phyloP scores from a whole-genome alignment of 148 eudicot species.

The Cornus florida region DNA sequence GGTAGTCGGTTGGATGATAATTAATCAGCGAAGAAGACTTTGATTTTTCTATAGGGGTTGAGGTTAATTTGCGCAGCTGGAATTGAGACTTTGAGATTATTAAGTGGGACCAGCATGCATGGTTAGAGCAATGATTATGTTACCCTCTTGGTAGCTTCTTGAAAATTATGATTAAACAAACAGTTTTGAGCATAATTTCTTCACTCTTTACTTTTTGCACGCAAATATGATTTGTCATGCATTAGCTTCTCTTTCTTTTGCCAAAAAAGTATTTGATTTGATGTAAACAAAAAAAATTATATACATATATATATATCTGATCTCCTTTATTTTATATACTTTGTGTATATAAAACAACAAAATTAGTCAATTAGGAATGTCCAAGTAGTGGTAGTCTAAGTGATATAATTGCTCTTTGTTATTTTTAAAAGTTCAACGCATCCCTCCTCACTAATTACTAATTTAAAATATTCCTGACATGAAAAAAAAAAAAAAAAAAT shows the following conservation, averaged over 20 bases:
- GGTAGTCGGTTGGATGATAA: constrained; percentile 7
- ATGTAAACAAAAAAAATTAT: too few species aligned
- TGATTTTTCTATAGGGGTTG: not conserved
- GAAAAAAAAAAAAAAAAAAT: too few species aligned
- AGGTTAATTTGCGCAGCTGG: not conserved
- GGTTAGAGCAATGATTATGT: not conserved
- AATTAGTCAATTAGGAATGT: too few species aligned
- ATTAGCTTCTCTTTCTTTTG: not conserved
- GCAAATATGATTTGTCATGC: not conserved
- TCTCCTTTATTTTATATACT: too few species aligned
- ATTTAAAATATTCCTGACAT: too few species aligned
- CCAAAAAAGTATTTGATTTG: not conserved
- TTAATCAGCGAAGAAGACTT: constrained; percentile 8
- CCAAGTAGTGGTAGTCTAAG: too few species aligned
- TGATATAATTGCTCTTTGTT: too few species aligned
- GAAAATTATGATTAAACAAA: not conserved
- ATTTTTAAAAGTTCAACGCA: too few species aligned
- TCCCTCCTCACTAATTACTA: too few species aligned
- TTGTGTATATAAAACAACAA: too few species aligned
- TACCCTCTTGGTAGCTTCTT: not conserved
- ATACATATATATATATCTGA: too few species aligned
- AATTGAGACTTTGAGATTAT: not conserved
- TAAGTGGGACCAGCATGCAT: not conserved
- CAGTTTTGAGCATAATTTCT: not conserved
- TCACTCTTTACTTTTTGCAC: not conserved